A percentile compares a stretch with the other conserved stretches of the same genome.
Conservation (phyloP, 352 stramenopile genomes). For the Globisporangium ultimum region DNA sequence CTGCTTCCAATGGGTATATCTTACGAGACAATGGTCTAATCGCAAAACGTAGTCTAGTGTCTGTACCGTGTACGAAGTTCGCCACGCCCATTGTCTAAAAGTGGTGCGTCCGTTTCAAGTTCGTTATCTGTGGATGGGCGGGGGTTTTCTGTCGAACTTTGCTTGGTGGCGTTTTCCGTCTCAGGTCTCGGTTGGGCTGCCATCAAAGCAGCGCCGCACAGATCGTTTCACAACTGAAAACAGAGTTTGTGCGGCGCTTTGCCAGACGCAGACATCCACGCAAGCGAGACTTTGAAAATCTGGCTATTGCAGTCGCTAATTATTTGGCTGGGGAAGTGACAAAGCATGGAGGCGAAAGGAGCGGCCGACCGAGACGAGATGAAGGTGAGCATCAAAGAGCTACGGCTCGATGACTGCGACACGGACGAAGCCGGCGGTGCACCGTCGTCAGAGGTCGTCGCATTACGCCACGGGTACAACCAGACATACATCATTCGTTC, state of each 20-base stretch:
- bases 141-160: not conserved
- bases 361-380: slow-evolving; percentile 11
- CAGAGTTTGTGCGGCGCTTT: slow-evolving; percentile 6
- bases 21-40: too few relatives aligned
- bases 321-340: not conserved
- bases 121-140: too few relatives aligned
- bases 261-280: not conserved
- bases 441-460: slow-evolving; percentile 62
- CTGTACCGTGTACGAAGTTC: too few relatives aligned
- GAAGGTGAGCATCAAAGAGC: slow-evolving; percentile 26
- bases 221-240: slow-evolving; percentile 35
- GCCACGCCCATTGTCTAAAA: not conserved
- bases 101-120: slow-evolving; percentile 3
- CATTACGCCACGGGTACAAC: slow-evolving; percentile 88
- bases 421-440: slow-evolving; percentile 36
- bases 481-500: slow-evolving; percentile 90
- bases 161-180: not conserved
- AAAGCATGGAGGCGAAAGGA: slow-evolving; percentile 62
- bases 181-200: not conserved
- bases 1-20: too few relatives aligned
- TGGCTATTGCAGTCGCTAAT: not conserved
- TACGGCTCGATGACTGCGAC: slow-evolving; percentile 26
- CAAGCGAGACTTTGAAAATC: not conserved
- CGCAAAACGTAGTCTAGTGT: too few relatives aligned
- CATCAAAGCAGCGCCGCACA: too few relatives aligned